These are phyloP conservation scores for Arabidopsis arenosa DNA, from an alignment of 345 rosid genomes.

Conservation along the genomic window DNA sequence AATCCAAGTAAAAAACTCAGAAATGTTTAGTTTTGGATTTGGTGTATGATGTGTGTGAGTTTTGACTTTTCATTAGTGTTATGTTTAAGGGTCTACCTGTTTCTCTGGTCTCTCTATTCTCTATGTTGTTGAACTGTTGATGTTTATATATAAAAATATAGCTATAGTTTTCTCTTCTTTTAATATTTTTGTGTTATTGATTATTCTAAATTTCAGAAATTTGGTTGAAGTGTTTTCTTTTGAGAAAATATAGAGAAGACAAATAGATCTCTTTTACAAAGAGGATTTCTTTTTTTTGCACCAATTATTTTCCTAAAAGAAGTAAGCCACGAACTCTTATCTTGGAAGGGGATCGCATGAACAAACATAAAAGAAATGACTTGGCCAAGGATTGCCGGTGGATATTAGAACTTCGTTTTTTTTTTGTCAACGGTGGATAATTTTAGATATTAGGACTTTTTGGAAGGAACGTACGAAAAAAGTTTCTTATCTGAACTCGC, in stretches of 20 bases:
- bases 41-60: conserved; percentile 45
- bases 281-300: neutral
- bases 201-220: neutral
- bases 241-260: neutral
- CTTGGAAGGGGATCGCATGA: neutral
- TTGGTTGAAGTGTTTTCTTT: neutral
- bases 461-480: conserved; percentile 1
- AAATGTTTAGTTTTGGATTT: conserved; percentile 40
- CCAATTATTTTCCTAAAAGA: neutral
- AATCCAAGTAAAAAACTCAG: conserved; percentile 30
- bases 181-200: neutral
- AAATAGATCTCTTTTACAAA: neutral
- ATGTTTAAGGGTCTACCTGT: neutral
- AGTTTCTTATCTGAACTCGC: neutral
- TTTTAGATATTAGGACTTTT: neutral
- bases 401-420: neutral
- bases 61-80: conserved; percentile 24
- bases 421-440: neutral
- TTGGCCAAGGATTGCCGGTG: neutral
- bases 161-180: neutral
- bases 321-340: neutral
- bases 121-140: conserved; percentile 9
- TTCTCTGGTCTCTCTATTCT: neutral
- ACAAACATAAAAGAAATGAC: neutral
- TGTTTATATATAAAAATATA: neutral